Percentiles rank a stretch among this genome's conserved stretches.
phyloP scores from a whole-genome alignment of 75 land plant species.

The Isoetes taiwanensis region DNA sequence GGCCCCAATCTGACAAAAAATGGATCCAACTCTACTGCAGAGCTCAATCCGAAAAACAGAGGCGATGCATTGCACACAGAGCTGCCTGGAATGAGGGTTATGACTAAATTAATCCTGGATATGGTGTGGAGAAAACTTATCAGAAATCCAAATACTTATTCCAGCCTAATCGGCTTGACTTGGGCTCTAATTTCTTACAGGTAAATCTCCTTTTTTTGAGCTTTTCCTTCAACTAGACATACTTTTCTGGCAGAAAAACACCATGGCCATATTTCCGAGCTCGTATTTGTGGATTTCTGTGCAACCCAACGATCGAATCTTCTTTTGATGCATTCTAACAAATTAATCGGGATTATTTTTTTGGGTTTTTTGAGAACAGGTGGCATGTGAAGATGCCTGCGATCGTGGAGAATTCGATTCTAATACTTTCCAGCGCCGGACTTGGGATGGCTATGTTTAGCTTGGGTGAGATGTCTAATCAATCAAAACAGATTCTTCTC shows the following conservation, averaged over 20 bases:
- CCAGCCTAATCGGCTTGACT: conserved; percentile 19
- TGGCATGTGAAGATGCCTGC: conserved; percentile 1
- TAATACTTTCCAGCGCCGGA: background rate
- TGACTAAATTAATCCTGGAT: conserved; percentile 17
- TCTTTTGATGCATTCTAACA: too few species aligned
- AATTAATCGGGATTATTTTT: too few species aligned
- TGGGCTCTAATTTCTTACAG: conserved; percentile 30
- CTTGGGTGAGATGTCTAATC: background rate
- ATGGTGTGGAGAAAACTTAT: conserved; percentile 23
- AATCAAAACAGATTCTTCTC: too few species aligned
- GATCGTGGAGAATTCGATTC: background rate
- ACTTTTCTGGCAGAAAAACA: too few species aligned
- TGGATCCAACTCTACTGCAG: conserved; percentile 51
- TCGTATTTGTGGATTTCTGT: too few species aligned
- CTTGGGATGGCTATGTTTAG: conserved; percentile 8
- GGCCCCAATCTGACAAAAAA: conserved; percentile 32
- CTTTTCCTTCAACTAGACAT: too few species aligned
- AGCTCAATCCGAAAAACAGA: conserved; percentile 77
- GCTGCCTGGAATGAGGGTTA: too few species aligned
- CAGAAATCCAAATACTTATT: conserved; percentile 25
- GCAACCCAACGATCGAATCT: too few species aligned
- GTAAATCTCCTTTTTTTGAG: conserved; percentile 11
- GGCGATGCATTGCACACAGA: too few species aligned
- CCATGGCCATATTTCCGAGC: too few species aligned
- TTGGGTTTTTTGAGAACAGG: too few species aligned